Evolutionary conservation across 2,329 filamentous ascomycete species (phyloP).

Genomic region (Fusarium sp.): DNA sequence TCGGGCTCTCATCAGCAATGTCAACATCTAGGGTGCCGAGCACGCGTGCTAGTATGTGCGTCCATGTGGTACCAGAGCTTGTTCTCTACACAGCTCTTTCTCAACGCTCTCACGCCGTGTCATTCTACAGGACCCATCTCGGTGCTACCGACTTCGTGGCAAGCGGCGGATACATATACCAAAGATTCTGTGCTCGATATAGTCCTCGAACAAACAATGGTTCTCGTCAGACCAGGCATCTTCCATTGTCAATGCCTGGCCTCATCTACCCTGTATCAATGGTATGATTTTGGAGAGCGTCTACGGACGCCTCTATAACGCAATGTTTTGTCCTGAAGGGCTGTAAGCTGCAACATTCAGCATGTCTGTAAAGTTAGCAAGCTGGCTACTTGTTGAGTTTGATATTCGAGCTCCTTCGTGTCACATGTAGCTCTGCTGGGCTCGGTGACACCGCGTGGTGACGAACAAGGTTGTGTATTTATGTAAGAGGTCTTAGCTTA

Average conservation of each 20-base stretch:
- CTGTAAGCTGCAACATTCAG: neutral
- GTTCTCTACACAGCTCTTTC: neutral
- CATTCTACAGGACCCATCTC: constrained; percentile 12
- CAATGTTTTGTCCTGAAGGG: neutral
- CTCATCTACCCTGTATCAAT: neutral
- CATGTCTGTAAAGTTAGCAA: neutral
- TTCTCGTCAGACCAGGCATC: neutral
- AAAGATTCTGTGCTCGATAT: neutral
- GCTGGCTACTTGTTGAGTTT: neutral
- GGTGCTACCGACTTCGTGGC: neutral
- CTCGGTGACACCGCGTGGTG: neutral
- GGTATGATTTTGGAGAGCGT: neutral
- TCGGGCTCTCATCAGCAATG: neutral
- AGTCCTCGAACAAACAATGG: neutral
- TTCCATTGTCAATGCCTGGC: neutral
- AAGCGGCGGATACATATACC: neutral
- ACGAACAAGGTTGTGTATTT: neutral
- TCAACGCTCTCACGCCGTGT: constrained; percentile 2
- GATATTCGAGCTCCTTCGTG: neutral
- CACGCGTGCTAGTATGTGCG: neutral
- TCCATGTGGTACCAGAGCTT: neutral
- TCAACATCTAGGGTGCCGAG: neutral
- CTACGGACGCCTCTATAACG: neutral
- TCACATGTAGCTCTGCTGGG: neutral
- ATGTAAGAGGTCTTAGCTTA: neutral